phyloP scores from a whole-genome alignment of 768 basidiomycete genomes.

The Nidularia pulvinata region DNA sequence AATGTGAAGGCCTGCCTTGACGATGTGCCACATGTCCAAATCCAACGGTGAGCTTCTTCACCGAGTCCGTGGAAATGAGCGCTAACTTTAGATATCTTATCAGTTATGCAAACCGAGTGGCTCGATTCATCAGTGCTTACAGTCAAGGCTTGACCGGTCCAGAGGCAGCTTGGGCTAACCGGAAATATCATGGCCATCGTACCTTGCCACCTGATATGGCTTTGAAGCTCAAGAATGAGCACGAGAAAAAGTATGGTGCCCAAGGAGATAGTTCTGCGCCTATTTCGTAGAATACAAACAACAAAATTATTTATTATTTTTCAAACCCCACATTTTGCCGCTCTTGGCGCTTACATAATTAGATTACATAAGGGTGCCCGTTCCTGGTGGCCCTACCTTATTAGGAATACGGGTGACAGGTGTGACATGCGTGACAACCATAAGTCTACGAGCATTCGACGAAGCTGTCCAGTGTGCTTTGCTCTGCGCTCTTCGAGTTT shows the following conservation, averaged over 20 bases:
- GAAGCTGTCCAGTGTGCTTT: no score
- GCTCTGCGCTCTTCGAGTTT: no score
- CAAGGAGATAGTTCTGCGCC: neutral
- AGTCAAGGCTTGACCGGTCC: slow-evolving; percentile 19
- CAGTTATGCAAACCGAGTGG: slow-evolving; percentile 18
- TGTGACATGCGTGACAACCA: no score
- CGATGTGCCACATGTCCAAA: slow-evolving; percentile 14
- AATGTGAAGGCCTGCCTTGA: slow-evolving; percentile 23
- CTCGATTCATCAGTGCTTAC: slow-evolving; percentile 20
- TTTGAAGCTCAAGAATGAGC: slow-evolving; percentile 3
- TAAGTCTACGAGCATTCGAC: no score
- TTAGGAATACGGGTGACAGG: no score
- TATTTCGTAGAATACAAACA: neutral
- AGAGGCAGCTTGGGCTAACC: slow-evolving; percentile 24
- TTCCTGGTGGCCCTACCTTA: no score
- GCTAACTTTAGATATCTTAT: neutral
- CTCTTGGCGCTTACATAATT: neutral
- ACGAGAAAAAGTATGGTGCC: neutral
- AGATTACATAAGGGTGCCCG: neutral
- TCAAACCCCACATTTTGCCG: neutral
- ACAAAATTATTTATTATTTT: neutral
- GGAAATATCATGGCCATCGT: slow-evolving; percentile 24
- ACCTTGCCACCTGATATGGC: slow-evolving; percentile 16
- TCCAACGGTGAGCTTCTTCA: slow-evolving; percentile 10
- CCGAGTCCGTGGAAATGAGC: neutral